Conservation (phyloP, 2,329 filamentous ascomycete species). For the Apiospora pterosperma region DNA sequence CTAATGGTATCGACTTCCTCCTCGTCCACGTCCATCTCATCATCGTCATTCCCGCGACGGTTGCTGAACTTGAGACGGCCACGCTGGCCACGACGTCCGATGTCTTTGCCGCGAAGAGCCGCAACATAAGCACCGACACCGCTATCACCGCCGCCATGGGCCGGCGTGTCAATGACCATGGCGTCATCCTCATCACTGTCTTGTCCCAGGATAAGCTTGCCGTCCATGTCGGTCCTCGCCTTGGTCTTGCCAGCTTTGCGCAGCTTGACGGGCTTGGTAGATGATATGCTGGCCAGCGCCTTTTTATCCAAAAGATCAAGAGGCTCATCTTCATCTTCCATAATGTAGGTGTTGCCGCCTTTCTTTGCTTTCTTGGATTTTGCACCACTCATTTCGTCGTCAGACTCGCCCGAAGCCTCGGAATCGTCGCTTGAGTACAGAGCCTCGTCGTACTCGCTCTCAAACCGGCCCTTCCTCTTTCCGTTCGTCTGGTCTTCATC, state of each 20-base stretch:
- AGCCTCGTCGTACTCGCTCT: slow-evolving; percentile 94
- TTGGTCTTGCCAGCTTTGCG: slow-evolving; percentile 53
- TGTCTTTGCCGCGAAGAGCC: slow-evolving; percentile 65
- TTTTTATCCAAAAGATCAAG: slow-evolving; percentile 88
- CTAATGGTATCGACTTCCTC: slow-evolving; percentile 48
- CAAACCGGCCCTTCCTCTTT: slow-evolving; percentile 63
- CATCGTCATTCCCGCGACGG: slow-evolving; percentile 43
- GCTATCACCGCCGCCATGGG: slow-evolving; percentile 37
- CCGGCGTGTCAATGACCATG: slow-evolving; percentile 59
- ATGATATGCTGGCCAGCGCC: slow-evolving; percentile 88
- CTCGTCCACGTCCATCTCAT: slow-evolving; percentile 45
- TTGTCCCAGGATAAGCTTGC: slow-evolving; percentile 73
- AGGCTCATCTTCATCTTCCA: slow-evolving; percentile 92
- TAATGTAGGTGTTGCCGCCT: slow-evolving; percentile 75
- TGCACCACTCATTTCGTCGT: slow-evolving; percentile 51
- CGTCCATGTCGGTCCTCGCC: slow-evolving; percentile 70
- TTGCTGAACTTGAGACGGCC: slow-evolving; percentile 72
- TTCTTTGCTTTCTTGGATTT: slow-evolving; percentile 44
- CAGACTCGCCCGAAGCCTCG: slow-evolving; percentile 60
- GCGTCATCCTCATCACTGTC: slow-evolving; percentile 51
- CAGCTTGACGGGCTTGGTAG: slow-evolving; percentile 72
- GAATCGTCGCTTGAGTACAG: slow-evolving; percentile 77
- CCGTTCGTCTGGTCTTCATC: slow-evolving; percentile 50
- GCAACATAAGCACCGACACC: slow-evolving; percentile 69
- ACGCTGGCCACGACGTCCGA: slow-evolving; percentile 59